phyloP scores from a whole-genome alignment of 805 yeast species.

The Groenewaldozyma salmanticensis region DNA sequence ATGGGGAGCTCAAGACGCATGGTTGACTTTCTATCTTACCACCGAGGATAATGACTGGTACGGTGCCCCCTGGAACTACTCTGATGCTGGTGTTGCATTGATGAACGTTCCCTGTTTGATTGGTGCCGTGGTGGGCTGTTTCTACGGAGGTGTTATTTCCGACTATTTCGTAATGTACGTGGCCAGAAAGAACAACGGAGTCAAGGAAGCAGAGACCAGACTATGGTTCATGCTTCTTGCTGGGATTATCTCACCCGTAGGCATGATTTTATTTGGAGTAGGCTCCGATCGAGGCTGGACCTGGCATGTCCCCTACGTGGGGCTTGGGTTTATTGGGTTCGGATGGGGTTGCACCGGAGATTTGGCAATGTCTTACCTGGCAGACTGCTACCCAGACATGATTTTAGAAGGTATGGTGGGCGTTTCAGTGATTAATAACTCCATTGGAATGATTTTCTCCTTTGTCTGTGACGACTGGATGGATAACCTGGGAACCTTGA shows the following conservation, averaged over 20 bases:
- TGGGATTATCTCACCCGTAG: conserved; percentile 42
- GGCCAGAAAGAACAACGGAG: conserved; percentile 11
- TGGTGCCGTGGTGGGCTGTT: conserved; percentile 43
- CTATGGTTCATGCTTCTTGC: conserved; percentile 41
- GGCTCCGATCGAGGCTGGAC: conserved; percentile 45
- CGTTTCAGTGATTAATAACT: conserved; percentile 48
- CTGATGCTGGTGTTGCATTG: conserved; percentile 56
- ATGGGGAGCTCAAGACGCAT: conserved; percentile 77
- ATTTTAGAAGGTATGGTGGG: conserved; percentile 48
- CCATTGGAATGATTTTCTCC: conserved; percentile 55
- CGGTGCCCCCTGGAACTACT: conserved; percentile 56
- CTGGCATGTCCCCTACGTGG: conserved; percentile 48
- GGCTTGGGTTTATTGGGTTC: conserved; percentile 46
- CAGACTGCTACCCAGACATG: conserved; percentile 48
- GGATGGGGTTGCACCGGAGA: conserved; percentile 54
- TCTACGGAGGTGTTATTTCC: conserved; percentile 40
- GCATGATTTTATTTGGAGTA: conserved; percentile 52
- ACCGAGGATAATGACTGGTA: conserved; percentile 61
- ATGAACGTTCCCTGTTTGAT: conserved; percentile 62
- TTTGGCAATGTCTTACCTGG: conserved; percentile 44
- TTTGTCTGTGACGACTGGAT: conserved; percentile 54
- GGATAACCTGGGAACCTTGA: conserved; percentile 39
- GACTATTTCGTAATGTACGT: conserved; percentile 44
- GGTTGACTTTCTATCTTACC: conserved; percentile 63
- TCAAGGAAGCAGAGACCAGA: conserved; percentile 40